phyloP scores from a whole-genome alignment of 202 grass and related monocot species.

The Schoenoplectus triqueter region DNA sequence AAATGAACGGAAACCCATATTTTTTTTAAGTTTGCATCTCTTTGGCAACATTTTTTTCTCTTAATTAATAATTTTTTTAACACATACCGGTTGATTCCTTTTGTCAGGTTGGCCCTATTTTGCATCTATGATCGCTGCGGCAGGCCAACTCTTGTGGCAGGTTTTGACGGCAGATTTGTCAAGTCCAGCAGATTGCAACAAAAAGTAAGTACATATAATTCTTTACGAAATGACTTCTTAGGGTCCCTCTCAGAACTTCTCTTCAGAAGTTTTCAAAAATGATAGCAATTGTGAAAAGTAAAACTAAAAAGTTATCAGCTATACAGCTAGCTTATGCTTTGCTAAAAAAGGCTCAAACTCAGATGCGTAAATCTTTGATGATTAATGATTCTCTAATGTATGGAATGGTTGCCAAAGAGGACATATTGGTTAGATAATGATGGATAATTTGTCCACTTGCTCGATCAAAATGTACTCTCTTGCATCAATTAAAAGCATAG shows the following conservation, averaged over 20 bases:
- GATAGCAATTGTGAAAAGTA: too few relatives aligned
- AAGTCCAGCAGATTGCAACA: conserved; percentile 43
- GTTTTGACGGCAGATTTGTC: conserved; percentile 46
- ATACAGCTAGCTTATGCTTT: neutral
- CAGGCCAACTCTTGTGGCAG: conserved; percentile 47
- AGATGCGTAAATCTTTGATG: neutral
- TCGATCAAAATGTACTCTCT: neutral
- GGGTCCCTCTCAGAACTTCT: neutral
- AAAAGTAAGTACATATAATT: conserved; percentile 41
- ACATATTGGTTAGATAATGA: neutral
- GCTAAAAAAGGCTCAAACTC: neutral
- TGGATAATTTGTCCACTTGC: neutral
- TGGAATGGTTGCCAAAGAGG: neutral
- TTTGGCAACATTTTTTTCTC: neutral
- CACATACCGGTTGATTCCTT: neutral
- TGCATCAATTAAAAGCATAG: neutral
- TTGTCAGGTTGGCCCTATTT: conserved; percentile 50
- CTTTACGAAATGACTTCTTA: neutral
- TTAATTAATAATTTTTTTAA: neutral
- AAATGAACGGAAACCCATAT: neutral
- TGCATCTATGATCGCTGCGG: conserved; percentile 42
- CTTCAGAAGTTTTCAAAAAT: neutral
- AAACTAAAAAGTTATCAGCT: too few relatives aligned
- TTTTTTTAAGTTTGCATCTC: neutral
- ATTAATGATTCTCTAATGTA: neutral